Conservation (phyloP, 1,284 basidiomycete species). For the Puccinia horiana region DNA sequence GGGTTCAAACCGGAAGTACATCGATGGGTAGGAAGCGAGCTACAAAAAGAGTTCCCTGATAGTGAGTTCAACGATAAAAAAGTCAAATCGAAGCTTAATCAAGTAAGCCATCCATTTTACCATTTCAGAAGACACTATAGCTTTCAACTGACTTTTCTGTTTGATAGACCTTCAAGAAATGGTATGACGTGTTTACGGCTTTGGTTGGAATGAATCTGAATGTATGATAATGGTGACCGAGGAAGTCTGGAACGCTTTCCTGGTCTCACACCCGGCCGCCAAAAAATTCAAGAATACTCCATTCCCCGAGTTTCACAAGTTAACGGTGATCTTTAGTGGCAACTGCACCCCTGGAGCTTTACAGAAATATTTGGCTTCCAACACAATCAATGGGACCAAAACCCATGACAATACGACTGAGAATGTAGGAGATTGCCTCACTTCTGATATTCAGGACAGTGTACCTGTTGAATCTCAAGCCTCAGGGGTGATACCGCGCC, state of each 20-base stretch:
- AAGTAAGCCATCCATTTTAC: neutral
- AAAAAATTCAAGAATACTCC: neutral
- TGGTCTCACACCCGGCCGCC: neutral
- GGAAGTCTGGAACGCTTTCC: neutral
- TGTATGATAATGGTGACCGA: neutral
- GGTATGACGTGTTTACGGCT: neutral
- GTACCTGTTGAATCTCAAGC: neutral
- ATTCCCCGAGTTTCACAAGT: neutral
- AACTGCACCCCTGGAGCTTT: neutral
- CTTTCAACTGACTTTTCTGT: neutral
- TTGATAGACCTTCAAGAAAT: neutral
- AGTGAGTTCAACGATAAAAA: neutral
- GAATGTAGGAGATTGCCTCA: no score
- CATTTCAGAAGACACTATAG: conserved; percentile 2
- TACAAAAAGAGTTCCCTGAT: neutral
- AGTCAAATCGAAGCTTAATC: neutral
- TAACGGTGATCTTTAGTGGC: neutral
- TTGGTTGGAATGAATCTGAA: neutral
- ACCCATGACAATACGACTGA: no score
- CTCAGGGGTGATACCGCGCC: neutral
- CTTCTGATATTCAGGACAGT: no score
- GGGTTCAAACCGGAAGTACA: neutral
- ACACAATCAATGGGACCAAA: neutral
- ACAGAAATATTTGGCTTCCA: no score
- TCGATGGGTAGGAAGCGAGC: neutral